Conservation (phyloP, 768 basidiomycete genomes). For the Hygrocybe coccinea region DNA sequence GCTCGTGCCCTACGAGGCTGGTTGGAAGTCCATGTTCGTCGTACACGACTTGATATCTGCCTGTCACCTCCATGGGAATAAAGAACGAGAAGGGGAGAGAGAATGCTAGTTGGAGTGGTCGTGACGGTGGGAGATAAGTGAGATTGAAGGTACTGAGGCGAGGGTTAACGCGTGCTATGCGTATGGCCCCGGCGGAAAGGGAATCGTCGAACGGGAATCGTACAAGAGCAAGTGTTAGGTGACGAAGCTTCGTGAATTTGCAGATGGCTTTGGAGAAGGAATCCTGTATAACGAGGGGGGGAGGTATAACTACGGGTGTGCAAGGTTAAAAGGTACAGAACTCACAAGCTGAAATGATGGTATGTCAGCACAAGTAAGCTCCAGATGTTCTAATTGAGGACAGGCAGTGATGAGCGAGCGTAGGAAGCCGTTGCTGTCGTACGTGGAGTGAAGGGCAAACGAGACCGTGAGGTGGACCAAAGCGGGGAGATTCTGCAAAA, state of each 20-base stretch:
- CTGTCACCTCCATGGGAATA: constrained; percentile 42
- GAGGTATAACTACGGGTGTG: neutral
- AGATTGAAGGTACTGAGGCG: constrained; percentile 61
- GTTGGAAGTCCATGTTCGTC: constrained; percentile 65
- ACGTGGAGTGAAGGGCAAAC: constrained; percentile 67
- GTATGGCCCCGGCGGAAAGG: constrained; percentile 52
- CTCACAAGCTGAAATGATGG: constrained; percentile 70
- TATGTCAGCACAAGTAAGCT: constrained; percentile 61
- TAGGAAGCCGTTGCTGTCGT: constrained; percentile 67
- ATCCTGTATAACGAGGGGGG: constrained; percentile 36
- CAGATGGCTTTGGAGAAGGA: constrained; percentile 59
- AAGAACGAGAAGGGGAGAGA: constrained; percentile 40
- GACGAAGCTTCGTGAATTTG: constrained; percentile 57
- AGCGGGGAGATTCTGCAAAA: constrained; percentile 53
- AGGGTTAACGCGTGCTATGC: constrained; percentile 62
- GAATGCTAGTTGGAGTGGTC: constrained; percentile 48
- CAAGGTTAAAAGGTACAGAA: constrained; percentile 11
- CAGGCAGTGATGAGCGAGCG: constrained; percentile 63
- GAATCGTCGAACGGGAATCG: constrained; percentile 61
- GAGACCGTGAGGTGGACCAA: constrained; percentile 58
- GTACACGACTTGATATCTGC: constrained; percentile 51
- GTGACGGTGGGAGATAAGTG: constrained; percentile 54
- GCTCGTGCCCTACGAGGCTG: constrained; percentile 48
- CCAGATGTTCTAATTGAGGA: constrained; percentile 57
- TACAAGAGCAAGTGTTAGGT: constrained; percentile 60